These are phyloP conservation scores for Psilocybe subaeruginosa DNA, from an alignment of 768 basidiomycete genomes.

Conservation along the genomic window DNA sequence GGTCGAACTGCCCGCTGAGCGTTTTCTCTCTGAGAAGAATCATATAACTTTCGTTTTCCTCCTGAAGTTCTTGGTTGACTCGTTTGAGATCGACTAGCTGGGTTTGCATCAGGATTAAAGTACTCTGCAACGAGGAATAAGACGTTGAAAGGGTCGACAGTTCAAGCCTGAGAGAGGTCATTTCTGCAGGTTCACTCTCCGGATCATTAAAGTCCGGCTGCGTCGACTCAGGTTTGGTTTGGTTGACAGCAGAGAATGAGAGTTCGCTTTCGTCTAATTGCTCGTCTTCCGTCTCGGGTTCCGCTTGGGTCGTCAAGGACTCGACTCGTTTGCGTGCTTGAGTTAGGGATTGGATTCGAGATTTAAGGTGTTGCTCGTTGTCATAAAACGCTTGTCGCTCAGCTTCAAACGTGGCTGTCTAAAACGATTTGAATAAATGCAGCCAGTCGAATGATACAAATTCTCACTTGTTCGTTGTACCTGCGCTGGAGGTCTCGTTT, in stretches of 20 bases:
- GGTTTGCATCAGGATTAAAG: slow-evolving; percentile 79
- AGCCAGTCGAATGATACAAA: not conserved
- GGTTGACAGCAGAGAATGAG: slow-evolving; percentile 4
- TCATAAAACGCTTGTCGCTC: slow-evolving; percentile 93
- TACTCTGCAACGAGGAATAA: slow-evolving; percentile 81
- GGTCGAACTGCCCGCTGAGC: slow-evolving; percentile 83
- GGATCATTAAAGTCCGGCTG: slow-evolving; percentile 61
- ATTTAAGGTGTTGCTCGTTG: slow-evolving; percentile 92
- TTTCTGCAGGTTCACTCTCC: slow-evolving; percentile 82
- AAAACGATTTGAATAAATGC: slow-evolving; percentile 11
- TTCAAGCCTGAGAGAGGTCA: slow-evolving; percentile 82
- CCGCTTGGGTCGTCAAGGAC: slow-evolving; percentile 18
- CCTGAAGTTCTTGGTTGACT: slow-evolving; percentile 86
- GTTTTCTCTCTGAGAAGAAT: slow-evolving; percentile 92
- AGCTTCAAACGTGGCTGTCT: slow-evolving; percentile 90
- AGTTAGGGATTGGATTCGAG: slow-evolving; percentile 80
- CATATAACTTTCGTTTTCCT: slow-evolving; percentile 98
- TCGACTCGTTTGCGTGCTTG: slow-evolving; percentile 64
- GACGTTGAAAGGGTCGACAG: slow-evolving; percentile 87
- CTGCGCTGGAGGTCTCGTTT: slow-evolving; percentile 80
- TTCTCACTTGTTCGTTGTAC: slow-evolving; percentile 84
- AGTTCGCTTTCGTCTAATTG: slow-evolving; percentile 22
- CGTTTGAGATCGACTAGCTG: slow-evolving; percentile 88
- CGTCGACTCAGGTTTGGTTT: slow-evolving; percentile 16
- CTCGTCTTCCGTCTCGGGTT: not conserved